A percentile compares a stretch with the other conserved stretches of the same genome.
Evolutionary conservation across 805 yeast species (phyloP).

Genomic region (Saccharomycopsis fermentans): DNA sequence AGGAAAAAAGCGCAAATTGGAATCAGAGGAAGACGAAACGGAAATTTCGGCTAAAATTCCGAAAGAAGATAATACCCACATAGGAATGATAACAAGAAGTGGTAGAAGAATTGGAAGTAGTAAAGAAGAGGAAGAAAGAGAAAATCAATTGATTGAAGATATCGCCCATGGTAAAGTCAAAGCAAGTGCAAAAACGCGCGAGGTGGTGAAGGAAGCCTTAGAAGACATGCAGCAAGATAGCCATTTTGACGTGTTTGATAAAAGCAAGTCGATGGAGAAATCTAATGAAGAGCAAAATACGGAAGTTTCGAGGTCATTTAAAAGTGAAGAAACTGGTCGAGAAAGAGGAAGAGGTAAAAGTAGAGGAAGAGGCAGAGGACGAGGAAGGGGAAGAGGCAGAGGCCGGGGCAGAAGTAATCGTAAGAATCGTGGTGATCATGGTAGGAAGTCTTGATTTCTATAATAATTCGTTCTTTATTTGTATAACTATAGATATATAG

Average conservation of each 20-base stretch:
- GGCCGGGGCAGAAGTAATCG: not conserved
- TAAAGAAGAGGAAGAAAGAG: constrained; percentile 1
- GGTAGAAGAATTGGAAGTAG: not conserved
- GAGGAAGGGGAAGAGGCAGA: not conserved
- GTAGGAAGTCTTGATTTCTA: no score
- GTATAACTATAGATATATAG: no score
- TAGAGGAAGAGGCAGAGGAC: not conserved
- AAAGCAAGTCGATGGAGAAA: no score
- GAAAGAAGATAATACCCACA: not conserved
- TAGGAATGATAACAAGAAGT: not conserved
- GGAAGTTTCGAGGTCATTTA: no score
- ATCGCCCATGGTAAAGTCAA: not conserved
- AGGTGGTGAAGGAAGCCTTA: not conserved
- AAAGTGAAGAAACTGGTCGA: not conserved
- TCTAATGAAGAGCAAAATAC: no score
- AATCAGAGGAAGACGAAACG: not conserved
- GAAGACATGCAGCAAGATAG: not conserved
- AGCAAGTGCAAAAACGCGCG: not conserved
- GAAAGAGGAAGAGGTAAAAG: not conserved
- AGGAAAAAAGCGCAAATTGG: not conserved
- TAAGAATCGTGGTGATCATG: no score
- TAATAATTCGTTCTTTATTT: no score
- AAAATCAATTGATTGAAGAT: constrained; percentile 1
- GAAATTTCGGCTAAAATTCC: not conserved
- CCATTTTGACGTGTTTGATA: not conserved